Base-by-base conservation (phyloP, 805 yeast species). In the Saccharomycopsis javanensis region DNA sequence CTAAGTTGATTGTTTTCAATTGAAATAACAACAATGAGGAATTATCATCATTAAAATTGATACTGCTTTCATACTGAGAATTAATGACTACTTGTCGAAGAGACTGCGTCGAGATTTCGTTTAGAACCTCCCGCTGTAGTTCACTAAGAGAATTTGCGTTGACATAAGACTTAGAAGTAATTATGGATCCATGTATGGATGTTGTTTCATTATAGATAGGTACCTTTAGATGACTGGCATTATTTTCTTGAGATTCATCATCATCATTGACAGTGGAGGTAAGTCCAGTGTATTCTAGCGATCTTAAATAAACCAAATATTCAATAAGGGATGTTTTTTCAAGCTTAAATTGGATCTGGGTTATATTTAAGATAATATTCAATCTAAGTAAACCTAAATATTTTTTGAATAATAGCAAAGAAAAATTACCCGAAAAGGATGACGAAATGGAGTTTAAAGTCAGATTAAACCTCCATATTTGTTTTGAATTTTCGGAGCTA, bases 21-120 rank as follows among this genome's bases (percentile, higher is more conserved):
- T 71, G 64, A 62, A 79, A 77, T 0, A 85, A 84, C 25, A 78
- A 67, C 37, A 69, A 69, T 4, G 81, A 76, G 0, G 81, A 78
- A 8, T 42, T 28, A 7, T 20, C 28, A 8, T 42, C 48, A 42
- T 20, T 28, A 59, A 81, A 71, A 28, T 78, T 81, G 58, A 83
- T 73, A 65, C 76, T 82, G 4, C 77, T 71, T 33, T 79, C 79
- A 31, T 86, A 86, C 33, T 79, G 72, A 61, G 84, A 87, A 57
- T 84, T 69, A 16, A 62, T 64, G 18, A 50, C 54, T 23, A 69
- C 56, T 30, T 67, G 68, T 4, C 56, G 37, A 2, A 60, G 53
- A 5, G 72, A 58, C 18, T 62, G 62, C 1, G 57, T 56, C 23
- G 55, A 34, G 30, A 57, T 46, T 28, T 55, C 38, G 11, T 27